Evolutionary conservation across 2,329 filamentous ascomycete genomes (phyloP).

Genomic region (Pyricularia pennisetigena): DNA sequence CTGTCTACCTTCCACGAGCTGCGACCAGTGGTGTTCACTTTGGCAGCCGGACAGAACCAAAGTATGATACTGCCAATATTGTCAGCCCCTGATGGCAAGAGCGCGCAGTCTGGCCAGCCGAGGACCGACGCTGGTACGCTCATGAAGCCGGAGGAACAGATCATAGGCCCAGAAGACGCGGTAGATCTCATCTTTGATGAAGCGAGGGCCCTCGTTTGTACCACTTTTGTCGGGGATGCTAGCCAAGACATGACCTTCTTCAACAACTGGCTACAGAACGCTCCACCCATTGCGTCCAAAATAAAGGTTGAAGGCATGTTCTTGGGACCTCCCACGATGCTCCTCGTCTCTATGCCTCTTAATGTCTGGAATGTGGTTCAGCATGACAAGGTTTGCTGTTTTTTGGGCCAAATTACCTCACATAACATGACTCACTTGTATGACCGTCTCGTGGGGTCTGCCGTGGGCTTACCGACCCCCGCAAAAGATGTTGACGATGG

Average conservation of each 20-base stretch:
- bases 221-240: constrained; percentile 55
- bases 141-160: constrained; percentile 25
- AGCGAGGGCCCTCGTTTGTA: constrained; percentile 53
- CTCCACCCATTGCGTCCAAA: constrained; percentile 43
- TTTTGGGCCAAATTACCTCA: constrained; percentile 54
- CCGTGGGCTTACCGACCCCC: constrained; percentile 31
- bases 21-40: constrained; percentile 42
- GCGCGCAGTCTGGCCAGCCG: constrained; percentile 3
- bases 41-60: constrained; percentile 44
- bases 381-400: constrained; percentile 57
- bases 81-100: constrained; percentile 21
- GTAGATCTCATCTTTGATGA: constrained; percentile 52
- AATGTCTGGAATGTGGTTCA: constrained; percentile 55
- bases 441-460: constrained; percentile 42
- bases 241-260: constrained; percentile 58
- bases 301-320: constrained; percentile 61
- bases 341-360: constrained; percentile 56
- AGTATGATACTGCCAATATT: constrained; percentile 43
- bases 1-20: constrained; percentile 23
- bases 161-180: constrained; percentile 36
- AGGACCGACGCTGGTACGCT: background rate
- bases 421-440: constrained; percentile 59
- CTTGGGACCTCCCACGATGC: constrained; percentile 54
- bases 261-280: constrained; percentile 55
- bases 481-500: constrained; percentile 47